phyloP scores from a whole-genome alignment of 2,329 filamentous ascomycete genomes.

The Knufia fluminis region DNA sequence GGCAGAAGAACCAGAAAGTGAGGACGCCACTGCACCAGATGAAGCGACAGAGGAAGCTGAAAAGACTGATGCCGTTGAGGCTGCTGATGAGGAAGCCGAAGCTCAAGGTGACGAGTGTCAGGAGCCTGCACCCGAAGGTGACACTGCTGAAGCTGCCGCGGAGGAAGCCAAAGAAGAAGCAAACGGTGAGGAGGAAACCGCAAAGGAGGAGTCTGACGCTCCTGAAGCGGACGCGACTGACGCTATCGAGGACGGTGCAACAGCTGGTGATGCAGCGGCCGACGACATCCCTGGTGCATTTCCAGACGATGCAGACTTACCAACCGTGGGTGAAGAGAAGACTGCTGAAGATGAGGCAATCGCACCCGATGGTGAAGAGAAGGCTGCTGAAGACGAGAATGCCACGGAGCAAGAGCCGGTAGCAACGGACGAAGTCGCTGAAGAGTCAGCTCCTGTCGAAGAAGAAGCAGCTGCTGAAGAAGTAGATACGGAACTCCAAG shows the following conservation, averaged over 20 bases:
- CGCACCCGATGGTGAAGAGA: slow-evolving; percentile 11
- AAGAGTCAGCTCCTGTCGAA: not conserved
- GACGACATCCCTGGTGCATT: slow-evolving; percentile 19
- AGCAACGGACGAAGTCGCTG: not conserved
- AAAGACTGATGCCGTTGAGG: not conserved
- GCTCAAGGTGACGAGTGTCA: too few species aligned
- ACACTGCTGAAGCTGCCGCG: not conserved
- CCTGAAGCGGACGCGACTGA: not conserved
- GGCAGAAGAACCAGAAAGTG: too few species aligned
- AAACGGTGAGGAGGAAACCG: too few species aligned
- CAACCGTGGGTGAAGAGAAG: slow-evolving; percentile 17
- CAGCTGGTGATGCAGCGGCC: slow-evolving; percentile 14
- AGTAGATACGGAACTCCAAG: not conserved
- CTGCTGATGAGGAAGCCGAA: too few species aligned
- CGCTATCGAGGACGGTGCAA: not conserved
- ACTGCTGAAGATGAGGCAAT: not conserved
- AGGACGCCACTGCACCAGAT: too few species aligned
- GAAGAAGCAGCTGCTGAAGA: not conserved
- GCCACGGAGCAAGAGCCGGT: not conserved
- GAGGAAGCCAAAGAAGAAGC: too few species aligned
- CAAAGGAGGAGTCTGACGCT: not conserved
- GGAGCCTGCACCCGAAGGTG: too few species aligned
- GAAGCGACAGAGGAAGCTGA: not conserved
- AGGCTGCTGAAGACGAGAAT: slow-evolving; percentile 16
- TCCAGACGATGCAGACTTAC: not conserved